Evolutionary conservation across 257 asterid species (phyloP).

Genomic region (Solanum dulcamara): DNA sequence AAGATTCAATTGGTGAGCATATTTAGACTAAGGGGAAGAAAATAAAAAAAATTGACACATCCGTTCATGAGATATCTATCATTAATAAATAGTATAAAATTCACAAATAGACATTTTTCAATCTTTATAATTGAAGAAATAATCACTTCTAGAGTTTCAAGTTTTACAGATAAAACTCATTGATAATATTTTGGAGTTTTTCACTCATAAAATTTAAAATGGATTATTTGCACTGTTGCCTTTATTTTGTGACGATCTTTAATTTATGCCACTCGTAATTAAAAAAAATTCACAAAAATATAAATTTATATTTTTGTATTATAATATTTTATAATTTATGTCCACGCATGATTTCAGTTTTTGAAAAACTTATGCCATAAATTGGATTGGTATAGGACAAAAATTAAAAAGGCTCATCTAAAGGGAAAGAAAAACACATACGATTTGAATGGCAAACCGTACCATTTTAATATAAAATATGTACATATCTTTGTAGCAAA

Average conservation of each 20-base stretch:
- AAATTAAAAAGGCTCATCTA: background rate
- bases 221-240: background rate
- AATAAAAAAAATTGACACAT: background rate
- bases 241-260: background rate
- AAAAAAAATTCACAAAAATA: too few species aligned
- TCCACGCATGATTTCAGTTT: background rate
- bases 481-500: background rate
- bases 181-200: too few species aligned
- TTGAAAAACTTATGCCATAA: background rate
- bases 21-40: background rate
- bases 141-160: accelerated
- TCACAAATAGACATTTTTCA: background rate
- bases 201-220: background rate
- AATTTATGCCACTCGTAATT: background rate
- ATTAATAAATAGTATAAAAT: background rate
- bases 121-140: background rate
- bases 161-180: background rate
- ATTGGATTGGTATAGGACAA: background rate
- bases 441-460: background rate
- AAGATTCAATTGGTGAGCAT: background rate
- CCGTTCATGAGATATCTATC: background rate
- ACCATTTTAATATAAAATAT: background rate
- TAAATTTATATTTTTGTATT: background rate
- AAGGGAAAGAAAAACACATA: background rate
- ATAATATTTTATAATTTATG: background rate